Base-by-base conservation (phyloP, 1,284 basidiomycete species). In the Microbotryum silenes-acaulis region DNA sequence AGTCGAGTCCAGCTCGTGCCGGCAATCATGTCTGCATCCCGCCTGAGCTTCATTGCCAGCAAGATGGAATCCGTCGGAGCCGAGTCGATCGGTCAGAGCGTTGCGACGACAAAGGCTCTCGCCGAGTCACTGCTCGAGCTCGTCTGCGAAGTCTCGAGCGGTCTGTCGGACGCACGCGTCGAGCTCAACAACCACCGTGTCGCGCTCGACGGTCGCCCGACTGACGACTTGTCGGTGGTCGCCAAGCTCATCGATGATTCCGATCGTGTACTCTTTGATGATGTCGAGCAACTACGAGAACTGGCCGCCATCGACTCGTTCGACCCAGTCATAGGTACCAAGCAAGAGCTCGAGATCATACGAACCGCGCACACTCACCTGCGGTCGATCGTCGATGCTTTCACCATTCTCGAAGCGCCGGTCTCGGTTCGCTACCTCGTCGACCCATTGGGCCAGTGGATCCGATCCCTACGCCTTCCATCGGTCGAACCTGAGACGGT, bases 1-100 rank as follows among this genome's bases (percentile, higher is more conserved):
- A 61, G 67, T 27, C 68, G 68, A n/a, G 6, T 33, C 12, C 57
- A 52, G 0, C 56, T 69, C 18, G 21, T 65, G 49, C 57, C 37
- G 1, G 59, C 67, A 1, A 21, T 54, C 8, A 3, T n/a, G 23
- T 21, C 23, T 8, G 58, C 57, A 20, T 6, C 59, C 18, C 60
- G 49, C n/a, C 59, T 69, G 37, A 33, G 54, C 12, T 51, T 47
- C 16, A 14, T 69, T 52, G 54, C 57, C 50, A 46, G 33, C 14
- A 59, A 61, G 1, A 27, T 69, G 46, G 57, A 59, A 18, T 12
- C 37, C 7, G 54, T 61, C 31, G 51, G 51, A 10, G 45, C 21
- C 21, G 16, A 48, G 16, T n/a, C 42, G 6, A 37, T 29, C 3
- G 3, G 23, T 20, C 62, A 57, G 25, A 47, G 62, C 2, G 23